A percentile compares a stretch with the other conserved stretches of the same genome.
These are phyloP conservation scores for Annulohypoxylon maeteangense DNA, from an alignment of 495 filamentous ascomycete species.

Conservation along the genomic window DNA sequence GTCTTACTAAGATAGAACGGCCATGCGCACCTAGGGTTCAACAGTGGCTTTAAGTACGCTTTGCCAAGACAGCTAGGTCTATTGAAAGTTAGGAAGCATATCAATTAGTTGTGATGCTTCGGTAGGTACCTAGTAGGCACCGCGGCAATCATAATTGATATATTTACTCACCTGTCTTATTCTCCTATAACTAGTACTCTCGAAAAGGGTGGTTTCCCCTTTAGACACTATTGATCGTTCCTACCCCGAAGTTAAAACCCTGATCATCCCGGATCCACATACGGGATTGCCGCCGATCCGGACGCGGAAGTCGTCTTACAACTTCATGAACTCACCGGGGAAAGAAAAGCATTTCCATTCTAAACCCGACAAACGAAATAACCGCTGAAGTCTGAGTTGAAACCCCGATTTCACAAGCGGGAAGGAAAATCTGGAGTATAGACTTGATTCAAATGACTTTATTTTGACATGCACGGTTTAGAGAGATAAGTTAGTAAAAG, in stretches of 20 bases:
- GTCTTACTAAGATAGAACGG: not conserved
- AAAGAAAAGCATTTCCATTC: not conserved
- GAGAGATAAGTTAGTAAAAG: no score
- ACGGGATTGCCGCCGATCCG: not conserved
- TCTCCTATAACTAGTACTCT: not conserved
- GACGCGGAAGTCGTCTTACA: not conserved
- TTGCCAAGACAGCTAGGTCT: not conserved
- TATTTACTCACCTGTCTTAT: not conserved
- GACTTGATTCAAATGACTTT: no score
- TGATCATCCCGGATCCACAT: not conserved
- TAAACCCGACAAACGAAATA: conserved; percentile 6
- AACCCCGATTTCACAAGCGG: no score
- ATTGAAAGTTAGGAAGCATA: not conserved
- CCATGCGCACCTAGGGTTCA: not conserved
- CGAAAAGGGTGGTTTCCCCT: not conserved
- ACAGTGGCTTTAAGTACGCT: not conserved
- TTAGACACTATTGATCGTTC: not conserved
- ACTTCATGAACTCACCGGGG: not conserved
- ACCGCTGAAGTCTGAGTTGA: no score
- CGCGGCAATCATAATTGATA: no score
- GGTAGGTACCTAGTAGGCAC: no score
- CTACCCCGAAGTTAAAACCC: not conserved
- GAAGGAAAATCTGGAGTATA: not conserved
- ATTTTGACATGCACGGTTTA: no score
- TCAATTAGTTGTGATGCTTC: not conserved